Conservation (phyloP, 164 flowering plant genomes). For the Kalanchoe fedtschenkoi region DNA sequence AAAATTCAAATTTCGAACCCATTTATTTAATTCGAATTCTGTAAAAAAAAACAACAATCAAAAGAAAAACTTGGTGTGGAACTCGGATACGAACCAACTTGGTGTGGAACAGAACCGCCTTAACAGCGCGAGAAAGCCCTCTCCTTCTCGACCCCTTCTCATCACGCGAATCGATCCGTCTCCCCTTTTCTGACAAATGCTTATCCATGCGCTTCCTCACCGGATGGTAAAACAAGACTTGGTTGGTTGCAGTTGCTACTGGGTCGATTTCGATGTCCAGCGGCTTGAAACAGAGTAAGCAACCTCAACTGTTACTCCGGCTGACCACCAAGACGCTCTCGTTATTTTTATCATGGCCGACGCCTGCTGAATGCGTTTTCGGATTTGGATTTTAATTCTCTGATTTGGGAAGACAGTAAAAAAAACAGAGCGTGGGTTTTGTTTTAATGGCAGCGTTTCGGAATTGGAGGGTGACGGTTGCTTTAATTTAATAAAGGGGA, state of each 20-base stretch:
- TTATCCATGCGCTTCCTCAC: too few species aligned
- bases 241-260: background rate
- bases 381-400: background rate
- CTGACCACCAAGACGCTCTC: background rate
- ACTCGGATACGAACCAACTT: background rate
- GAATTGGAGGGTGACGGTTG: background rate
- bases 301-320: background rate
- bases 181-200: background rate
- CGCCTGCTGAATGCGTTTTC: background rate
- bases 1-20: background rate
- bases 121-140: background rate
- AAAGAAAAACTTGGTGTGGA: background rate
- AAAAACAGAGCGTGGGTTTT: background rate
- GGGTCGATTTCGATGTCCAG: background rate
- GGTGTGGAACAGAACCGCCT: background rate
- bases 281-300: constrained; percentile 1
- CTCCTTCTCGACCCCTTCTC: background rate
- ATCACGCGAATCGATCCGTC: background rate
- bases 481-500: background rate
- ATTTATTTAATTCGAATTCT: background rate
- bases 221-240: background rate
- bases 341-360: background rate
- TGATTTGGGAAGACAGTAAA: background rate
- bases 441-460: background rate
- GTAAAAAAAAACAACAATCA: background rate